phyloP scores from a whole-genome alignment of 768 basidiomycete species.

The Coprinopsis marcescibilis region DNA sequence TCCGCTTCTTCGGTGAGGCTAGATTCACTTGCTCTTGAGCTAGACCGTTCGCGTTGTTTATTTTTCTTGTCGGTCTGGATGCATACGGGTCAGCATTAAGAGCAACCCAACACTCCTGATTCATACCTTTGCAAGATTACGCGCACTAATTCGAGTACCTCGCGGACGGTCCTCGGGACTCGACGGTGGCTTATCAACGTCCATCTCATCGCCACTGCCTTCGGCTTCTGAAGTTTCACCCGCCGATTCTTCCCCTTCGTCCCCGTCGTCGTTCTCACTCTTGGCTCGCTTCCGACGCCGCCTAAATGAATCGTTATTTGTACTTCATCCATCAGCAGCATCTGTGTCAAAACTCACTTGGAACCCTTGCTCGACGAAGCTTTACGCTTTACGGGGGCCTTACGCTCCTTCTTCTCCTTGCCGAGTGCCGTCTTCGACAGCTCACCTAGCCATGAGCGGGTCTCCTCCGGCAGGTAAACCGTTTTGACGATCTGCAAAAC shows the following conservation, averaged over 20 bases:
- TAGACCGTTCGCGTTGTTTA: too few relatives aligned
- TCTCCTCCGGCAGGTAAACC: constrained; percentile 60
- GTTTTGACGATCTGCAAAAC: constrained; percentile 61
- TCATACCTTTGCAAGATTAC: constrained; percentile 15
- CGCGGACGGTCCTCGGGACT: constrained; percentile 22
- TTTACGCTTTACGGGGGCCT: constrained; percentile 50
- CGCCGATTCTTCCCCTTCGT: constrained; percentile 12
- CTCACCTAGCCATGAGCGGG: constrained; percentile 51
- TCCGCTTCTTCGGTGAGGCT: too few relatives aligned
- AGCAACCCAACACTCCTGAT: too few relatives aligned
- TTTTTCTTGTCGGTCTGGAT: too few relatives aligned
- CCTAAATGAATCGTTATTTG: too few relatives aligned
- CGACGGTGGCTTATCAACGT: constrained; percentile 17
- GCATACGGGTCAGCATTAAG: too few relatives aligned
- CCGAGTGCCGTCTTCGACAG: constrained; percentile 24
- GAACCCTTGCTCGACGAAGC: constrained; percentile 39
- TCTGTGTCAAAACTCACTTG: constrained; percentile 48
- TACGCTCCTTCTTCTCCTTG: constrained; percentile 47
- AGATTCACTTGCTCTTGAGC: too few relatives aligned
- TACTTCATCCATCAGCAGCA: too few relatives aligned
- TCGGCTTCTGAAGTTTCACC: constrained; percentile 21
- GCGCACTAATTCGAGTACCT: constrained; percentile 20
- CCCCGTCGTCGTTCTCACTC: constrained; percentile 37
- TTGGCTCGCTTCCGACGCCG: constrained; percentile 29
- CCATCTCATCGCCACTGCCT: constrained; percentile 36